Conservation (phyloP, 768 basidiomycete genomes). For the Trametes meyenii region DNA sequence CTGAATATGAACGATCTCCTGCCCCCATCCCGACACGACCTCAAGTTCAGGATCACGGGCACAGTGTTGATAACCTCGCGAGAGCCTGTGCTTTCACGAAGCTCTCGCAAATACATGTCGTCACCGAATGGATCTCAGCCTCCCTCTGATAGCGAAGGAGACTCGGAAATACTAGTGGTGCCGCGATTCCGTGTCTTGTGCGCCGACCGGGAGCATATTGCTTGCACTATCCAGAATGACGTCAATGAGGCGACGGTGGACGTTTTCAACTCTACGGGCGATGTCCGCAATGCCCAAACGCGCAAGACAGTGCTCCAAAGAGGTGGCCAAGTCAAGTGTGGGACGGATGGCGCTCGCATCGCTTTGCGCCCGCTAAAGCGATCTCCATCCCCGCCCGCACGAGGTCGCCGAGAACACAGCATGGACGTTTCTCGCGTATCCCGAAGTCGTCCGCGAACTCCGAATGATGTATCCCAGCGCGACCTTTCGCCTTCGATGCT, state of each 20-base stretch:
- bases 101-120: conserved; percentile 17
- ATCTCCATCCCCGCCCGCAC: conserved; percentile 16
- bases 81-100: conserved; percentile 21
- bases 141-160: conserved; percentile 33
- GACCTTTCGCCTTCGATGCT: conserved; percentile 28
- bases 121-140: conserved; percentile 20
- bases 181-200: conserved; percentile 73
- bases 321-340: conserved; percentile 60
- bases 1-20: conserved; percentile 80
- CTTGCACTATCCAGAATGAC: conserved; percentile 64
- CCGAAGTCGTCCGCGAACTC: conserved; percentile 29
- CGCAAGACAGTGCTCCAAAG: conserved; percentile 66
- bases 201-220: conserved; percentile 62
- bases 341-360: conserved; percentile 63
- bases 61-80: conserved; percentile 60
- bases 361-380: conserved; percentile 46
- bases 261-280: conserved; percentile 61
- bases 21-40: conserved; percentile 62
- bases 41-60: conserved; percentile 69
- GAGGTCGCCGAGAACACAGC: conserved; percentile 21
- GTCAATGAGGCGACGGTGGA: conserved; percentile 56
- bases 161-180: conserved; percentile 56
- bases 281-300: conserved; percentile 60
- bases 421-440: conserved; percentile 22
- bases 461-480: conserved; percentile 25